These are phyloP conservation scores for Sporothrix schenckii DNA, from an alignment of 2,329 filamentous ascomycete genomes.

Conservation along the genomic window DNA sequence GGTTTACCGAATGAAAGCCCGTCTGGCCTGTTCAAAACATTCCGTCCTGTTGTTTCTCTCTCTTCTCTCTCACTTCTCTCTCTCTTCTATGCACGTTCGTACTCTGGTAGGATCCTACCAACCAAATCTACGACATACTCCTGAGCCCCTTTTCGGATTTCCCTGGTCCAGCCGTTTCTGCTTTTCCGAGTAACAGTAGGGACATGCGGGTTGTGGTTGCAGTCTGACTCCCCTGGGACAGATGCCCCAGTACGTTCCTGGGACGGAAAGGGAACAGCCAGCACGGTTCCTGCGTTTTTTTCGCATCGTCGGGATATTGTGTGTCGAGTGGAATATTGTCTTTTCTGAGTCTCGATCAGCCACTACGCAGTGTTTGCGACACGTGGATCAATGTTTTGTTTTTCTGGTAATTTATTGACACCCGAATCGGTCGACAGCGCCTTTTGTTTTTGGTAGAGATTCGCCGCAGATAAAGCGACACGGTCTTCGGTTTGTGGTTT, in stretches of 20 bases:
- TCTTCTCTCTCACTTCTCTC: not conserved
- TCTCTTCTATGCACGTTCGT: not conserved
- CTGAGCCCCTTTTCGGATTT: not conserved
- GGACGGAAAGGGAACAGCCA: not conserved
- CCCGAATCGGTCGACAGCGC: not conserved
- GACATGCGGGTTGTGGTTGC: not conserved
- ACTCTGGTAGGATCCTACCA: not conserved
- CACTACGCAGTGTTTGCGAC: too few relatives aligned
- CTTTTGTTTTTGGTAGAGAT: not conserved
- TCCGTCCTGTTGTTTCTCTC: not conserved
- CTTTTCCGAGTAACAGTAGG: not conserved
- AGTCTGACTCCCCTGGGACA: not conserved
- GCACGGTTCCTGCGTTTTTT: constrained; percentile 6
- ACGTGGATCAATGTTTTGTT: not conserved
- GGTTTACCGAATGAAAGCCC: too few relatives aligned
- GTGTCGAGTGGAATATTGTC: too few relatives aligned
- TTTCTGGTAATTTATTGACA: not conserved
- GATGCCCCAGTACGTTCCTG: constrained; percentile 2
- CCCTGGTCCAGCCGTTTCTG: constrained; percentile 1
- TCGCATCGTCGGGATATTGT: not conserved
- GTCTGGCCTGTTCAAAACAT: not conserved
- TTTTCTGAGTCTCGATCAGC: too few relatives aligned
- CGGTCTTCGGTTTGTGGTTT: not conserved
- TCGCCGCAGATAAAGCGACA: not conserved
- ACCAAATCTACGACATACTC: not conserved